phyloP scores from a whole-genome alignment of 495 filamentous ascomycete genomes.

The Terfezia claveryi region DNA sequence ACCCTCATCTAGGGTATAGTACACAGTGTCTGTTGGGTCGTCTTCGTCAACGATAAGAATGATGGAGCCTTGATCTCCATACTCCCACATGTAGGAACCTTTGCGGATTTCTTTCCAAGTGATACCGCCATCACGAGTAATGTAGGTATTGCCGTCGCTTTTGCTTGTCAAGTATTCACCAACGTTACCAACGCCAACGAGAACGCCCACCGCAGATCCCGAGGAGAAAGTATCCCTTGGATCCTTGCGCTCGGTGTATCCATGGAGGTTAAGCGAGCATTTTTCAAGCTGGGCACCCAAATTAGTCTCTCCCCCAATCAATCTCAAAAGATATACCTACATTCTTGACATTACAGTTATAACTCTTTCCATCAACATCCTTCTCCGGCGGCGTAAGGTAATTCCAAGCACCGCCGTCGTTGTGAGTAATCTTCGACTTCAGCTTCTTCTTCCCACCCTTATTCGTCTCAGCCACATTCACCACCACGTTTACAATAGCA shows the following conservation, averaged over 20 bases:
- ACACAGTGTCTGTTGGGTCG: conserved; percentile 41
- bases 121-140: conserved; percentile 72
- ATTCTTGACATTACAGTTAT: conserved; percentile 36
- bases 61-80: conserved; percentile 79
- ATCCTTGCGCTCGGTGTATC: conserved; percentile 74
- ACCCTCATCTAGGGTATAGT: conserved; percentile 64
- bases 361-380: conserved; percentile 47
- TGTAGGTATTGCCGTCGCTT: conserved; percentile 51
- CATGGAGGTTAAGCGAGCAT: conserved; percentile 80
- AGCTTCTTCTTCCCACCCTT: conserved; percentile 52
- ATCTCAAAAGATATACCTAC: conserved; percentile 8
- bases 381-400: conserved; percentile 42
- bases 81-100: conserved; percentile 77
- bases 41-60: conserved; percentile 56
- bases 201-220: conserved; percentile 66
- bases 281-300: conserved; percentile 20
- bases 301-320: background rate
- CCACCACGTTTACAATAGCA: conserved; percentile 62
- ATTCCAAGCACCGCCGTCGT: conserved; percentile 75
- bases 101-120: conserved; percentile 67
- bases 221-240: conserved; percentile 66
- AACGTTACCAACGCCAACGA: conserved; percentile 83
- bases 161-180: conserved; percentile 38
- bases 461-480: conserved; percentile 38
- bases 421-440: conserved; percentile 79